Conservation (phyloP, 2,329 filamentous ascomycete genomes). For the Pseudogymnoascus sp. region DNA sequence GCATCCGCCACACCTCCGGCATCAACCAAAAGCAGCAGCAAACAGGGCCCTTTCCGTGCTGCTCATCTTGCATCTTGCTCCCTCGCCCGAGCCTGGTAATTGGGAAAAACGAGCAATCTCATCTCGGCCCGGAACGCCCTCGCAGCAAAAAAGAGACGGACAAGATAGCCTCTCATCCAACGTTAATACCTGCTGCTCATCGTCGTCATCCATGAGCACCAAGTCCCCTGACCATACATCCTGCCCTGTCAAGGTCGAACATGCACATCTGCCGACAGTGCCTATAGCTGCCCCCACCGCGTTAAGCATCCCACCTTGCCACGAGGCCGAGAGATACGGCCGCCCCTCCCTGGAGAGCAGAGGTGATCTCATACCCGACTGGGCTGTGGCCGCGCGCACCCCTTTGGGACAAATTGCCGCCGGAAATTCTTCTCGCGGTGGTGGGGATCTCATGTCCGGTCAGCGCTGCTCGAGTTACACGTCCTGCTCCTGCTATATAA, state of each 20-base stretch:
- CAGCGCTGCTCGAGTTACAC: conserved; percentile 3
- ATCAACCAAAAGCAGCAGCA: neutral
- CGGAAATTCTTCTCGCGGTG: conserved; percentile 4
- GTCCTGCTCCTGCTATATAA: neutral
- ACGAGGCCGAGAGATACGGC: conserved; percentile 5
- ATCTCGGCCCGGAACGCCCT: neutral
- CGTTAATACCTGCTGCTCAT: neutral
- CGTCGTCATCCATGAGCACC: neutral
- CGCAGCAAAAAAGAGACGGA: neutral
- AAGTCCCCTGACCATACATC: neutral
- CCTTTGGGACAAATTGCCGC: conserved; percentile 5
- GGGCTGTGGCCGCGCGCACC: conserved; percentile 4
- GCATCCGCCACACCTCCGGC: neutral
- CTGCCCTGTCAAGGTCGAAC: neutral
- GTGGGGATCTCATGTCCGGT: neutral
- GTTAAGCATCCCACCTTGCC: conserved; percentile 6
- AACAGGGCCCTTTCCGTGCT: neutral
- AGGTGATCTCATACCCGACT: conserved; percentile 7
- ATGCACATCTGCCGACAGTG: conserved; percentile 3
- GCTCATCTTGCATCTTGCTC: neutral
- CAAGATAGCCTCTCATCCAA: neutral
- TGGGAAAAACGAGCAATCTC: neutral
- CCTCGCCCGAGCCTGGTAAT: neutral
- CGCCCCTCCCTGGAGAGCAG: neutral
- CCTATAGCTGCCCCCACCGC: conserved; percentile 4